Evolutionary conservation across 306 rosid genomes (phyloP).

Genomic region (Rubus idaeus): DNA sequence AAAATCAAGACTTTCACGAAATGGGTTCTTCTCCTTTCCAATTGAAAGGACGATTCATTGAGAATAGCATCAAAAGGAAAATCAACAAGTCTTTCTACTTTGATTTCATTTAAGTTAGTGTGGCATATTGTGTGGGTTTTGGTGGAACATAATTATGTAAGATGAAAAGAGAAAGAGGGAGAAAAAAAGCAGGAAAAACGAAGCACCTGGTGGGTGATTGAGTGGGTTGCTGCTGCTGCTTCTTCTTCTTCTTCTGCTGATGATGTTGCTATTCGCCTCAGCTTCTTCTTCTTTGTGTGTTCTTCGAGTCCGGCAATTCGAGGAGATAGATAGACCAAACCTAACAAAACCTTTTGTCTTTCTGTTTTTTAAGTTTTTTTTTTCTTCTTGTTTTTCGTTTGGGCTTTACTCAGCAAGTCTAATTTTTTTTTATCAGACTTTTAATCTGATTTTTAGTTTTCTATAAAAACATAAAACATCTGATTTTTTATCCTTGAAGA

Average conservation of each 20-base stretch:
- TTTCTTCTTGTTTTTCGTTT: background rate
- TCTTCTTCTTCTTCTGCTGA: background rate
- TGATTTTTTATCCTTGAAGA: no score
- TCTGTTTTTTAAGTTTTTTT: background rate
- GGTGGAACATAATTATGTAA: constrained; percentile 8
- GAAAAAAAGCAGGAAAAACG: constrained; percentile 2
- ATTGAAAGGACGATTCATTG: background rate
- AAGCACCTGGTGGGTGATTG: constrained; percentile 41
- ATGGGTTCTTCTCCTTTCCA: constrained; percentile 10
- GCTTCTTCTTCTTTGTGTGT: constrained; percentile 11
- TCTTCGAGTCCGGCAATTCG: constrained; percentile 42
- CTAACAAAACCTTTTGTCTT: constrained; percentile 8
- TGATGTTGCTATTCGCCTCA: constrained; percentile 25
- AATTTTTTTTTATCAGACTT: no score
- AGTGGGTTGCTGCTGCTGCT: constrained; percentile 21
- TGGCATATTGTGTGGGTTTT: background rate
- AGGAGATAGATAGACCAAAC: constrained; percentile 40
- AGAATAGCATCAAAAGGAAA: background rate
- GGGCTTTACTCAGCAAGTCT: no score
- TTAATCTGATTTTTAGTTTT: no score
- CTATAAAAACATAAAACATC: no score
- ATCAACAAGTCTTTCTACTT: background rate
- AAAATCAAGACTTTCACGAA: constrained; percentile 20
- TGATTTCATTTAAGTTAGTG: background rate
- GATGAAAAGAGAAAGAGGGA: background rate